Evolutionary conservation across 805 yeast genomes (phyloP).

Genomic region (Yarrowia sp.): DNA sequence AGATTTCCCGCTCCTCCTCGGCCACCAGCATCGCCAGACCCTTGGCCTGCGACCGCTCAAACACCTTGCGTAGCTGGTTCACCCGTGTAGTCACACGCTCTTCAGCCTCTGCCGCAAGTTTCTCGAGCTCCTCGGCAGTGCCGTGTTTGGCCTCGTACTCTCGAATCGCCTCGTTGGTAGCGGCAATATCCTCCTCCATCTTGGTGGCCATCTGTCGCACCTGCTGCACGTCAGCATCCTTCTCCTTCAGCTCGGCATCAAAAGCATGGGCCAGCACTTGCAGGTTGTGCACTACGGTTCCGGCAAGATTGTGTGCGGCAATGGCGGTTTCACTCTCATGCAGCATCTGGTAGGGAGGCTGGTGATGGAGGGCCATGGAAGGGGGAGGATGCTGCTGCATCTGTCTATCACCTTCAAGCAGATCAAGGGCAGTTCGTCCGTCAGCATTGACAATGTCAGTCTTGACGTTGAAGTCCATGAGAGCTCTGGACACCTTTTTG

Average conservation of each 20-base stretch:
- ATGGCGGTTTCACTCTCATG: constrained; percentile 35
- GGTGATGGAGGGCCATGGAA: constrained; percentile 8
- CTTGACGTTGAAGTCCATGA: constrained; percentile 59
- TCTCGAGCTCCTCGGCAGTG: constrained; percentile 45
- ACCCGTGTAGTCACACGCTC: constrained; percentile 48
- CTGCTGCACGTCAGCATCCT: constrained; percentile 61
- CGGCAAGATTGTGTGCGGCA: constrained; percentile 57
- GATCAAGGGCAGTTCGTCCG: constrained; percentile 53
- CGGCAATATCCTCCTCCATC: constrained; percentile 54
- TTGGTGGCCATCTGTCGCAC: constrained; percentile 55
- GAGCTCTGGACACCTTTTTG: constrained; percentile 53
- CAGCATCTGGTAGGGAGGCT: constrained; percentile 33
- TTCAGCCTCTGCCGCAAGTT: constrained; percentile 44
- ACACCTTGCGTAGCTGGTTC: constrained; percentile 53
- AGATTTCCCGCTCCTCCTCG: constrained; percentile 55
- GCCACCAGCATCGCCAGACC: constrained; percentile 65
- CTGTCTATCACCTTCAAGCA: constrained; percentile 47
- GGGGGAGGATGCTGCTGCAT: constrained; percentile 39
- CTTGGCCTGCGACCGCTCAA: constrained; percentile 71
- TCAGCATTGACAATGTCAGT: constrained; percentile 54
- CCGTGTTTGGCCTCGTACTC: constrained; percentile 48
- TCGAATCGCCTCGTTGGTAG: constrained; percentile 49
- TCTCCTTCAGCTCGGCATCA: constrained; percentile 61
- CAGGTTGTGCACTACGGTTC: constrained; percentile 49
- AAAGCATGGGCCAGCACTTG: constrained; percentile 57